Conservation (phyloP, 192 early-diverging fungal genomes). For the Glomus cerebriforme region DNA sequence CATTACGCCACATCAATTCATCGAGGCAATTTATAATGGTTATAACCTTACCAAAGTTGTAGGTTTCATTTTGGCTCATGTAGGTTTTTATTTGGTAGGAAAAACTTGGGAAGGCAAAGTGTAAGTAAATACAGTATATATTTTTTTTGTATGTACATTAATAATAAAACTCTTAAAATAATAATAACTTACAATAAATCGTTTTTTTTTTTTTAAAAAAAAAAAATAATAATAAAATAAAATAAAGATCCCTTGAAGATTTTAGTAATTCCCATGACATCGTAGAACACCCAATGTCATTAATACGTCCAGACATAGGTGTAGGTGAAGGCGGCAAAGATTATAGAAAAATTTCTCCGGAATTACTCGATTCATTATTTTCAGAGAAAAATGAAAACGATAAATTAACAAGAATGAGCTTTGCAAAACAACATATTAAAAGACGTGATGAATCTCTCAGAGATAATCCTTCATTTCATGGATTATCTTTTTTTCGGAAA, state of each 20-base stretch:
- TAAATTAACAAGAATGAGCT: neutral
- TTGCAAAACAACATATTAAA: neutral
- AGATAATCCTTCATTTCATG: neutral
- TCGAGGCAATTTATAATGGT: neutral
- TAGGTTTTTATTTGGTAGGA: neutral
- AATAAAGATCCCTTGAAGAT: neutral
- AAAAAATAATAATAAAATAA: no score
- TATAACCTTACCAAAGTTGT: neutral
- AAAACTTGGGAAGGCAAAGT: neutral
- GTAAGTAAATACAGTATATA: neutral
- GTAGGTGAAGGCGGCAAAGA: neutral
- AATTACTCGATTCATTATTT: neutral
- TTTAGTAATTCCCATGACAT: neutral
- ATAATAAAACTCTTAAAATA: no score
- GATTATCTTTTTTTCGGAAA: neutral
- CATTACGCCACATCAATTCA: neutral
- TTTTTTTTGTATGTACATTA: no score
- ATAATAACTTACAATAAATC: no score
- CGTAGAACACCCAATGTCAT: neutral
- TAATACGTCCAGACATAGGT: neutral
- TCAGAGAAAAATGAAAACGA: neutral
- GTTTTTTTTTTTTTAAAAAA: neutral
- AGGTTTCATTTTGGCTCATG: neutral
- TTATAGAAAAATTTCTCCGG: neutral
- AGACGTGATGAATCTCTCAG: neutral